phyloP scores from a whole-genome alignment of 257 asterid genomes.

The Nicotiana otophora region DNA sequence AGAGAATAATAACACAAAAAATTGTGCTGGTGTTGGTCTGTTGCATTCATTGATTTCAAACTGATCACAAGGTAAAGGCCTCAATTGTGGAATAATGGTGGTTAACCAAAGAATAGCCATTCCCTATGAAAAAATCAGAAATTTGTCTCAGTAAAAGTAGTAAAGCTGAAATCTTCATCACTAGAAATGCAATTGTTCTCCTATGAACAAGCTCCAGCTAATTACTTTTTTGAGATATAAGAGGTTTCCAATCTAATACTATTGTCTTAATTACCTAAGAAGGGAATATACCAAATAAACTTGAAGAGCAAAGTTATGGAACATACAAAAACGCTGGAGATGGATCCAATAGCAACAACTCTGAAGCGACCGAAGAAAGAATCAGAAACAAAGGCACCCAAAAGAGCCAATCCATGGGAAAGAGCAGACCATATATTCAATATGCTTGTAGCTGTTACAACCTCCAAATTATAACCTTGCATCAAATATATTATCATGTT shows the following conservation, averaged over 20 bases:
- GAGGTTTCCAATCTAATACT: background rate
- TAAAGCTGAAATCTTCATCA: background rate
- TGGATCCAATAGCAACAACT: background rate
- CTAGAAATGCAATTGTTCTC: background rate
- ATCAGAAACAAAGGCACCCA: constrained; percentile 8
- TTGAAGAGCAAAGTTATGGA: background rate
- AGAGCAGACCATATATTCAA: constrained; percentile 1
- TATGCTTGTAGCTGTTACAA: background rate
- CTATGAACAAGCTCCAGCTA: background rate
- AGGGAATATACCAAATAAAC: background rate
- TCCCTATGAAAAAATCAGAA: background rate
- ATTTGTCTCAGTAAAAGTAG: background rate
- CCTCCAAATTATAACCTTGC: background rate
- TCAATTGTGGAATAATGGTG: constrained; percentile 7
- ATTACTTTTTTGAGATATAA: background rate
- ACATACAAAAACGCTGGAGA: background rate
- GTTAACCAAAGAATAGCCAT: constrained; percentile 22
- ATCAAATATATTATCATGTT: constrained; percentile 5
- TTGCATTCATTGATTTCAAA: background rate
- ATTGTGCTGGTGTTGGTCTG: constrained; percentile 6
- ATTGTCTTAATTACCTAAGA: no score
- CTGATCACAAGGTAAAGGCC: constrained; percentile 15
- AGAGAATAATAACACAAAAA: background rate
- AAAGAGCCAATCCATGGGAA: constrained; percentile 9
- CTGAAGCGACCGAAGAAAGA: constrained; percentile 4